These are phyloP conservation scores for Acanthamoeba lenticulata DNA, from an alignment of 208 protist species.

Conservation along the genomic window DNA sequence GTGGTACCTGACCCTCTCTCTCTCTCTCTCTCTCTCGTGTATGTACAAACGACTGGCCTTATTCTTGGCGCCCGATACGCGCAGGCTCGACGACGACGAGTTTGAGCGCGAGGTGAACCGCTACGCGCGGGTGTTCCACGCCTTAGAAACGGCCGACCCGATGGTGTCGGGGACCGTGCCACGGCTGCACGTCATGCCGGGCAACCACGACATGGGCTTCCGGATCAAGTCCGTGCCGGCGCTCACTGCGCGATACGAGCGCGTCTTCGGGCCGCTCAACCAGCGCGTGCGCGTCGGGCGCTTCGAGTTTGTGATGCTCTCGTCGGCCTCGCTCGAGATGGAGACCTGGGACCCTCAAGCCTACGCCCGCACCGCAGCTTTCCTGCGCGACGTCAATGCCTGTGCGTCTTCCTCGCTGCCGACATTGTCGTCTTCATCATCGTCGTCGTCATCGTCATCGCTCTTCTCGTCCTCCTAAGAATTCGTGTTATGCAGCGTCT, in stretches of 20 bases:
- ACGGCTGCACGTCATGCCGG: too few species aligned
- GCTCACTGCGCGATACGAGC: background rate
- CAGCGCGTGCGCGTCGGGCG: background rate
- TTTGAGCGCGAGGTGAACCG: background rate
- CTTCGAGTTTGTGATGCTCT: constrained; percentile 15
- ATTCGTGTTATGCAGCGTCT: background rate
- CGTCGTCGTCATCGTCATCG: background rate
- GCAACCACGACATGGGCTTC: constrained; percentile 45
- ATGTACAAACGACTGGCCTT: background rate
- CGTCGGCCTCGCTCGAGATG: background rate
- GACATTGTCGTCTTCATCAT: too few species aligned
- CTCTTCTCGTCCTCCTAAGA: background rate
- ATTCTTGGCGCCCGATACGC: background rate
- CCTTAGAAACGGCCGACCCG: background rate
- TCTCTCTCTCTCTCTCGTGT: too few species aligned
- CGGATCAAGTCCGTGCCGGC: background rate
- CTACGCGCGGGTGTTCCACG: background rate
- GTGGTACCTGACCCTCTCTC: background rate
- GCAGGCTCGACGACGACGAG: background rate
- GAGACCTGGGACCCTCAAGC: background rate
- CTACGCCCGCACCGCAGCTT: background rate
- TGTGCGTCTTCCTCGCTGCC: background rate
- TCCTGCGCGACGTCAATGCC: background rate
- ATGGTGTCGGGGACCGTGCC: constrained; percentile 53
- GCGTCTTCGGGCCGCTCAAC: constrained; percentile 21